phyloP scores from a whole-genome alignment of 768 basidiomycete genomes.

The Mycena epipterygia region DNA sequence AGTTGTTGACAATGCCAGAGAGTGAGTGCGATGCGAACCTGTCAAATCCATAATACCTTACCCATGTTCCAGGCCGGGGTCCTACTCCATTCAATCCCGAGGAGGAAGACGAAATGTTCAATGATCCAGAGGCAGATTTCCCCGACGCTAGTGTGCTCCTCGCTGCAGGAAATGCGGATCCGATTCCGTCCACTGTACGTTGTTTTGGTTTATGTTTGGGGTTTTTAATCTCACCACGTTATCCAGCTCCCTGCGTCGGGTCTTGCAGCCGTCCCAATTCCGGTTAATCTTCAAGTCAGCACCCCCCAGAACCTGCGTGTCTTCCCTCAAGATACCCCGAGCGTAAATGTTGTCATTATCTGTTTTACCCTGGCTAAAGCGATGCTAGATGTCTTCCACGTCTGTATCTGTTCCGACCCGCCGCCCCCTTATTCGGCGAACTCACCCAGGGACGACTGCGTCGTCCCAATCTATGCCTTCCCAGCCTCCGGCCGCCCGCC shows the following conservation, averaged over 20 bases:
- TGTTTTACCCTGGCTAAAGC: not conserved
- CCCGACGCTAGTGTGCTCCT: not conserved
- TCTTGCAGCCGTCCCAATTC: not conserved
- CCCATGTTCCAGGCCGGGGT: not conserved
- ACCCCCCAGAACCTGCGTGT: slow-evolving; percentile 2
- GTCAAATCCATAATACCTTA: not conserved
- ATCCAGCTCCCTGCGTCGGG: not conserved
- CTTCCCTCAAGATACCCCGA: not conserved
- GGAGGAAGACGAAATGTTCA: not conserved
- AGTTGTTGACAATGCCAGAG: not conserved
- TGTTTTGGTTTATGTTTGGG: not conserved
- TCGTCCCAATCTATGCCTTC: not conserved
- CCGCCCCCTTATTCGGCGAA: not conserved
- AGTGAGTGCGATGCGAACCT: not conserved
- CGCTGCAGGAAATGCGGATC: not conserved
- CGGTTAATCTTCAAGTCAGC: not conserved
- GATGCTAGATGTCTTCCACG: slow-evolving; percentile 2
- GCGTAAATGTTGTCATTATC: not conserved
- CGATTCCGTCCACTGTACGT: not conserved
- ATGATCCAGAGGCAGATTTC: not conserved
- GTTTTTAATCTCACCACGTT: not conserved
- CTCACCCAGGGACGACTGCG: not conserved
- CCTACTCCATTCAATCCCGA: not conserved
- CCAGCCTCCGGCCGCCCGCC: not conserved
- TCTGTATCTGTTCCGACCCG: not conserved